A percentile compares a stretch with the other conserved stretches of the same genome.
Conservation (phyloP, 768 basidiomycete species). For the Gloeopeniophorella convolvens region DNA sequence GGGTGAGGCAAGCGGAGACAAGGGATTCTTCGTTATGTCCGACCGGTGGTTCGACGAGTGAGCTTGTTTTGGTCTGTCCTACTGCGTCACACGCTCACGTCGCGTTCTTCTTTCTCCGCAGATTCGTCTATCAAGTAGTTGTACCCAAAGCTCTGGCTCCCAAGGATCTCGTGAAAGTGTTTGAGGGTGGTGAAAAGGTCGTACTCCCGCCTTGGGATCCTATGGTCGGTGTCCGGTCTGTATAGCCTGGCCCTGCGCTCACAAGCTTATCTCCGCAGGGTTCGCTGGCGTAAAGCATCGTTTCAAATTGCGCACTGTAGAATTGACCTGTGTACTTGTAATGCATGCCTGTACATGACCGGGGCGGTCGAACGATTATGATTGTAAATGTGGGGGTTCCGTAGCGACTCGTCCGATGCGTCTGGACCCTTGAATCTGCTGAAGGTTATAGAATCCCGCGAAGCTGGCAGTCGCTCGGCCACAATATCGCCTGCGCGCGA, state of each 20-base stretch:
- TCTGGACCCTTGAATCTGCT: too few species aligned
- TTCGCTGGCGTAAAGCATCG: conserved; percentile 10
- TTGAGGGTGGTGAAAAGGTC: conserved; percentile 55
- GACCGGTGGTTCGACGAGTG: conserved; percentile 90
- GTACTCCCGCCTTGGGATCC: conserved; percentile 92
- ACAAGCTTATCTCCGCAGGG: conserved; percentile 6
- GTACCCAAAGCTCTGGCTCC: conserved; percentile 75
- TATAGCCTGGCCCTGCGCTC: not conserved
- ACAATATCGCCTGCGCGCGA: not conserved
- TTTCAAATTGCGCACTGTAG: not conserved
- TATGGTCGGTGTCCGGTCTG: conserved; percentile 44
- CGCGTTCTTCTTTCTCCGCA: conserved; percentile 24
- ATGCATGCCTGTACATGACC: too few species aligned
- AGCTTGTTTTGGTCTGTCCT: conserved; percentile 26
- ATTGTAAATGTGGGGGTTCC: too few species aligned
- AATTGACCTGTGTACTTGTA: not conserved
- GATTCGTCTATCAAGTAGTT: conserved; percentile 92
- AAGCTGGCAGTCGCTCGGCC: too few species aligned
- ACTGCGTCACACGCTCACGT: not conserved
- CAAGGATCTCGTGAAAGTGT: conserved; percentile 74
- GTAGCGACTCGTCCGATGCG: too few species aligned
- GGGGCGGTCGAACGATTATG: too few species aligned
- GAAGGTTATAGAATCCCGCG: too few species aligned
- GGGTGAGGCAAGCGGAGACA: conserved; percentile 70
- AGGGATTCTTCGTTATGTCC: conserved; percentile 91